Conservation (phyloP, 2,329 filamentous ascomycete genomes). For the Paecilomyces fulvus region DNA sequence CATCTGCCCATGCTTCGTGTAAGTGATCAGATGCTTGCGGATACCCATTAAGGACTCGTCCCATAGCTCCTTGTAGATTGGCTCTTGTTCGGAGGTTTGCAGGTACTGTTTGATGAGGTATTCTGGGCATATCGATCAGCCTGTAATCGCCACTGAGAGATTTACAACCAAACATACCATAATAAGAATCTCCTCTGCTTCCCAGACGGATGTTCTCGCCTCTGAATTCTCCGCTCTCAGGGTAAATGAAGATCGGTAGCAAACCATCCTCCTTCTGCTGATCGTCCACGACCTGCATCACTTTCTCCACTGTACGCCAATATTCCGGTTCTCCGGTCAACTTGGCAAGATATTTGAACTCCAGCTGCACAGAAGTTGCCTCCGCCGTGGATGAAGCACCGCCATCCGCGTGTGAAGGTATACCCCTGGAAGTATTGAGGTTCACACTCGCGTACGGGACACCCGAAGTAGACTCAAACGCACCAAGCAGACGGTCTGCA, state of each 20-base stretch:
- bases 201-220: conserved; percentile 84
- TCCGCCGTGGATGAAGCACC: conserved; percentile 93
- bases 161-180: conserved; percentile 40
- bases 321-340: conserved; percentile 86
- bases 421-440: conserved; percentile 64
- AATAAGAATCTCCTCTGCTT: conserved; percentile 93
- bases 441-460: conserved; percentile 89
- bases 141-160: not conserved
- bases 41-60: conserved; percentile 74
- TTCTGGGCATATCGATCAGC: conserved; percentile 41
- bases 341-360: conserved; percentile 95
- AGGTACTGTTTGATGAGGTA: conserved; percentile 98
- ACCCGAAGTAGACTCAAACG: conserved; percentile 80
- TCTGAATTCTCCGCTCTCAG: conserved; percentile 68
- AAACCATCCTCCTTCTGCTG: conserved; percentile 73
- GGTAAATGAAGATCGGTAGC: conserved; percentile 83
- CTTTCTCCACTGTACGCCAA: conserved; percentile 85
- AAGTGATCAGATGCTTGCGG: conserved; percentile 85
- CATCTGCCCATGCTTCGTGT: conserved; percentile 68
- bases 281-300: conserved; percentile 83
- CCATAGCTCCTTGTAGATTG: conserved; percentile 88
- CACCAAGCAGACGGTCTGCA: conserved; percentile 75
- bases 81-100: conserved; percentile 80
- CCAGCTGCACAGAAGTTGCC: conserved; percentile 82
- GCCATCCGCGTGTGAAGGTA: conserved; percentile 72